Evolutionary conservation across 2,329 filamentous ascomycete species (phyloP), one percentile per base, ranked within the genome.

Genomic region (Colletotrichum sp.): DNA sequence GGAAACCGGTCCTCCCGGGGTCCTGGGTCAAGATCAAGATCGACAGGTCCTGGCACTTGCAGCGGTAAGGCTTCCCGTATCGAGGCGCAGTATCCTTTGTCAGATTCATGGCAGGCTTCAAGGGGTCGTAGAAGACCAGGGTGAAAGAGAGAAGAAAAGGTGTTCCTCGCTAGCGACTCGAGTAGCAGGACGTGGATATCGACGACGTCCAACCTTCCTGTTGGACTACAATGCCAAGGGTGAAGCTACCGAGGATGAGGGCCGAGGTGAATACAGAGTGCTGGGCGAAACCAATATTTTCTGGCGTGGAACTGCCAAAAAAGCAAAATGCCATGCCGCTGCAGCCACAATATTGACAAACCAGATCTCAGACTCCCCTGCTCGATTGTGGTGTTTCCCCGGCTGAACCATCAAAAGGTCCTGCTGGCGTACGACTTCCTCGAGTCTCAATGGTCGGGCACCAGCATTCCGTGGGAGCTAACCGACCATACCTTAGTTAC

Each of bases 81-180:
- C 34, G 65, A 69, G 74, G 70, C 71, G 70, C 71, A 62, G 59
- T 30, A 18, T 52, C 28, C 74, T 76, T 76, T 76, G 70, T 76
- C 21, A 52, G n/a, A 52, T 52, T 52, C 44, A 52, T 21, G 44
- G 44, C n/a, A 21, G n/a, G n/a, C 44, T 52, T 52, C 44, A 21
- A 52, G n/a, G n/a, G 44, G 44, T 52, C n/a, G 44, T 21, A 21
- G 44, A 21, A 52, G 12, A 21, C 18, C 18, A 71, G 44, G 5
- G 13, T 66, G 15, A 65, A 55, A 62, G 68, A 39, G 18, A 32
- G 49, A 66, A 24, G 44, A 21, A 52, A 52, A 21, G 44, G 6
- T 15, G 28, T 16, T 21, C 21, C 13, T 75, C 21, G 60, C 52
- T 59, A 71, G 32, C 28, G 34, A 60, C 28, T 49, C 15, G 28